phyloP scores from a whole-genome alignment of 140 eudicot species.

The Anethum foeniculum region DNA sequence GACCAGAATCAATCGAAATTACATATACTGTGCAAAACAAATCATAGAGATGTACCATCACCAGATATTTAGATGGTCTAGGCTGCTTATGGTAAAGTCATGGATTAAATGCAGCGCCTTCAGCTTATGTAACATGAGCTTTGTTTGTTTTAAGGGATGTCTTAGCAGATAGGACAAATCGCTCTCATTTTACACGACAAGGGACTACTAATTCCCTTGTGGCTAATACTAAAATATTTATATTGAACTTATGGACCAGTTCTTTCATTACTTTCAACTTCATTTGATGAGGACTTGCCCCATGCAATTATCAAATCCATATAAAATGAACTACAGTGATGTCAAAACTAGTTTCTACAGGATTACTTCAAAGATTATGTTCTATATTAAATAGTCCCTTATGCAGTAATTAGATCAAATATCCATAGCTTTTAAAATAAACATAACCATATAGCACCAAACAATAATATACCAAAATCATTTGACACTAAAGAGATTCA shows the following conservation, averaged over 20 bases:
- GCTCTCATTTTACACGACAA: neutral
- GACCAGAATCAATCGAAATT: neutral
- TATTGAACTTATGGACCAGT: neutral
- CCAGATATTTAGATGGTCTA: neutral
- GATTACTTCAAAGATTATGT: neutral
- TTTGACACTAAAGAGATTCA: neutral
- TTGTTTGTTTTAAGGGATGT: neutral
- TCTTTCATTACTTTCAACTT: neutral
- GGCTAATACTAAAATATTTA: neutral
- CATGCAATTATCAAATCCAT: neutral
- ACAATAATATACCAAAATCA: neutral
- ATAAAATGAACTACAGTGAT: neutral
- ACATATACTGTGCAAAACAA: neutral
- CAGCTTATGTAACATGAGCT: neutral
- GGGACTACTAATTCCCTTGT: neutral
- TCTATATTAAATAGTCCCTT: neutral
- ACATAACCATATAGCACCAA: neutral
- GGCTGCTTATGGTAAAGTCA: neutral
- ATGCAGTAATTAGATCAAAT: neutral
- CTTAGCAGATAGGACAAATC: neutral
- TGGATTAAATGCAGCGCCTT: neutral
- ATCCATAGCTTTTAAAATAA: neutral
- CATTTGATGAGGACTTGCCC: neutral
- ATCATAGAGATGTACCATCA: neutral
- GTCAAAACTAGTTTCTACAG: neutral